Conservation (phyloP, 371 early-diverging fungal species). For the Mycotypha africana region DNA sequence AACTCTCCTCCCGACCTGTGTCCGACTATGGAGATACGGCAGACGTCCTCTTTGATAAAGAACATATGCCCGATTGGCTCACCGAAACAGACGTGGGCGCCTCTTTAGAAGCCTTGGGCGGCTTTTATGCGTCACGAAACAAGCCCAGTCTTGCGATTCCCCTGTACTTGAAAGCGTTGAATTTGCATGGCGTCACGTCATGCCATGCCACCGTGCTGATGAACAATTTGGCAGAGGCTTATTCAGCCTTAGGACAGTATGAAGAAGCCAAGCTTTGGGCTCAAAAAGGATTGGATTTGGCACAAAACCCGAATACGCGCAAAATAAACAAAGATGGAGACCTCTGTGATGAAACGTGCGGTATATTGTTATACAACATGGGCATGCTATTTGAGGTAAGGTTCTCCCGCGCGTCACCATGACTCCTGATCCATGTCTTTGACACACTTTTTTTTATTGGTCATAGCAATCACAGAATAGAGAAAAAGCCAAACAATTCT, state of each 20-base stretch:
- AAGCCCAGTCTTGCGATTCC: conserved; percentile 55
- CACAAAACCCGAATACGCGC: conserved; percentile 42
- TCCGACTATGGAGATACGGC: conserved; percentile 28
- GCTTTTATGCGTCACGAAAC: conserved; percentile 49
- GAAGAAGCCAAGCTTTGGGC: conserved; percentile 60
- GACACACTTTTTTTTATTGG: background rate
- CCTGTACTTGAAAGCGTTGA: conserved; percentile 55
- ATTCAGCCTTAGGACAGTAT: conserved; percentile 43
- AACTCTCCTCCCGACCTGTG: conserved; percentile 18
- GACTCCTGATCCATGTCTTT: background rate
- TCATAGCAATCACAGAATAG: conserved; percentile 32
- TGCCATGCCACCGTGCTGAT: conserved; percentile 48
- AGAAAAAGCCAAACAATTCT: conserved; percentile 24
- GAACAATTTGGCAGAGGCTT: conserved; percentile 60
- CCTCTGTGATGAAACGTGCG: conserved; percentile 56
- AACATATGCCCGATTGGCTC: conserved; percentile 58
- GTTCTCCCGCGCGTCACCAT: too few species aligned
- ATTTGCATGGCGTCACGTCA: conserved; percentile 33
- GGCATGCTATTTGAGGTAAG: conserved; percentile 63
- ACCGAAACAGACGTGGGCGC: conserved; percentile 53
- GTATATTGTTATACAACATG: conserved; percentile 52
- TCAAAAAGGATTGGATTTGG: conserved; percentile 49
- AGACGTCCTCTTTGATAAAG: conserved; percentile 43
- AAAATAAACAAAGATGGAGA: conserved; percentile 34
- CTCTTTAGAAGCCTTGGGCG: conserved; percentile 52